Base-by-base conservation (phyloP, 73 alveolate species). In the Paramecium sonneborni region DNA sequence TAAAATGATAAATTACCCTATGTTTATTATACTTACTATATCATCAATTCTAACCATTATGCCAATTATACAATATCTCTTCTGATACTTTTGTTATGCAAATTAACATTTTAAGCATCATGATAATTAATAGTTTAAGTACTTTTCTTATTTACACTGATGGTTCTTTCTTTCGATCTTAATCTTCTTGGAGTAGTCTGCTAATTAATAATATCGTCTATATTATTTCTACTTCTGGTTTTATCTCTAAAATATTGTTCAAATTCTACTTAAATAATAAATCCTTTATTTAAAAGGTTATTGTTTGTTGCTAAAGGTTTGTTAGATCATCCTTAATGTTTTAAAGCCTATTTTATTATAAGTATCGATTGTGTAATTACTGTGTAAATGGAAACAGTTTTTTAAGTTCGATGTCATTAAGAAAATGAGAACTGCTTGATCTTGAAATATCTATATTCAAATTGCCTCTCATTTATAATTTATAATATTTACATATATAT, bases 21-120 rank as follows among this genome's bases (percentile, higher is more conserved):
- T 32, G 58, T 12, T 35, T 32, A 35, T 72, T 35, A 72, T 1
- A 72, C 55, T 72, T 72, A 18, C 20, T 35, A 21, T 12, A 35
- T 20, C 86, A 72, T 72, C 35, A 35, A 30, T 28, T 72, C 86
- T 21, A 72, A 38, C 86, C 86, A 72, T 72, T 72, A 30, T 15
- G 58, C 86, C 34, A 72, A 38, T 35, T 72, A 37, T 18, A 72
- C 57, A 10, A 72, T 34, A 14, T 72, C 86, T 72, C 86, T 72
- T 72, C 86, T 35, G 6, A 62, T 32, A 26, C 84, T 62, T 62
- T 62, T 62, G 14, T 62, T 62, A 26, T 62, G 84, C 24, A 62
- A 62, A 62, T 62, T 62, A 30, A 62, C 44, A 32, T 62, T 62
- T n/a, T 62, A 62, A 62, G 84, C 39, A 62, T 62, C 84, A 26